Percentiles rank a stretch among this genome's conserved stretches.
These are phyloP conservation scores for Botryotinia globosa DNA, from an alignment of 2,329 filamentous ascomycete species.

Conservation along the genomic window DNA sequence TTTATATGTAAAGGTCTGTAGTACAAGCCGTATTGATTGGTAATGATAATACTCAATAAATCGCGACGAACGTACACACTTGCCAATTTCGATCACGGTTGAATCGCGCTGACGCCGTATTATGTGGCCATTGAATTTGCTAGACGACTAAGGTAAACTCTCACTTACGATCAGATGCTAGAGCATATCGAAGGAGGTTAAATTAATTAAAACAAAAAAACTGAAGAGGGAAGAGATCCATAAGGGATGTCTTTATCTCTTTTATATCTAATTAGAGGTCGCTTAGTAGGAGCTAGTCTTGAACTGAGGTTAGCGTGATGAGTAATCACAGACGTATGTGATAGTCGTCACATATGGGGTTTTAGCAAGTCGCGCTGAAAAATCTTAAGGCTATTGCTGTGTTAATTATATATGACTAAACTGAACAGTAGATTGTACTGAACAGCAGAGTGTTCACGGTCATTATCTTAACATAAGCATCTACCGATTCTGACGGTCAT, in stretches of 20 bases:
- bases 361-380: background rate
- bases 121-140: background rate
- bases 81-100: background rate
- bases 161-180: background rate
- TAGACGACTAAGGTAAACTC: background rate
- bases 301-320: background rate
- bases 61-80: fast-evolving
- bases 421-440: background rate
- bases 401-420: background rate
- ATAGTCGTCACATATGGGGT: background rate
- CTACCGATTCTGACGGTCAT: background rate
- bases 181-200: background rate
- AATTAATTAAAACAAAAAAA: background rate
- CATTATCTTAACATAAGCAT: background rate
- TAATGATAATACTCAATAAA: background rate
- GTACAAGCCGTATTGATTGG: background rate
- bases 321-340: background rate
- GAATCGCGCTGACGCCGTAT: background rate
- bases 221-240: background rate
- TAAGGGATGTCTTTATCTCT: background rate
- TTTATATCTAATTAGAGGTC: background rate
- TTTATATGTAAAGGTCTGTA: background rate
- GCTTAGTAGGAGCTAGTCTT: background rate
- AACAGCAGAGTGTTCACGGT: background rate
- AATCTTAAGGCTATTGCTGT: background rate